These are phyloP conservation scores for Agrocybe pediades DNA, from an alignment of 768 basidiomycete species.

Conservation along the genomic window DNA sequence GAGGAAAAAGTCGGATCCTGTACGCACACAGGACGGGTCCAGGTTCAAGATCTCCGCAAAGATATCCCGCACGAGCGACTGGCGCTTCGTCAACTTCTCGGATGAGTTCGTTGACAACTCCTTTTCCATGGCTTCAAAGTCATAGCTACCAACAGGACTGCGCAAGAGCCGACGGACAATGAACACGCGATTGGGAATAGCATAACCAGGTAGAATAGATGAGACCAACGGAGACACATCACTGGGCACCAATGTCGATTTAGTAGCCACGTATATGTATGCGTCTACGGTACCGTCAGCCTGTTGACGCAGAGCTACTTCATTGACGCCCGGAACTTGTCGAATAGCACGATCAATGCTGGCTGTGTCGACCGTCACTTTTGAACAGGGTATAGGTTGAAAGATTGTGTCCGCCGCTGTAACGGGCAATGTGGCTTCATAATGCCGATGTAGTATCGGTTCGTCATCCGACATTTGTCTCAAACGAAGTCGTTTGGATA, in stretches of 20 bases:
- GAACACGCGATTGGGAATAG: slow-evolving; percentile 37
- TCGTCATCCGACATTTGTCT: slow-evolving; percentile 34
- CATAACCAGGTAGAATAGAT: slow-evolving; percentile 37
- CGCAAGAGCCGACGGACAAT: slow-evolving; percentile 27
- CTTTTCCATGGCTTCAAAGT: slow-evolving; percentile 33
- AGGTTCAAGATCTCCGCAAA: slow-evolving; percentile 34
- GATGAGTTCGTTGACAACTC: slow-evolving; percentile 22
- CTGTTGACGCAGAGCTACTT: slow-evolving; percentile 34
- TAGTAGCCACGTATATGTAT: slow-evolving; percentile 33
- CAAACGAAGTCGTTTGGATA: slow-evolving; percentile 41
- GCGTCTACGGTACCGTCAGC: slow-evolving; percentile 37
- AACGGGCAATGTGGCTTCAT: slow-evolving; percentile 35
- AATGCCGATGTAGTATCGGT: slow-evolving; percentile 39
- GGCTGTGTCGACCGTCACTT: slow-evolving; percentile 30
- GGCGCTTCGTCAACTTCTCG: slow-evolving; percentile 29
- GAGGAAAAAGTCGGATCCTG: slow-evolving; percentile 43
- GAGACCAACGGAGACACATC: slow-evolving; percentile 24
- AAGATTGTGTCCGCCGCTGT: slow-evolving; percentile 31
- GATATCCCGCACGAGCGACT: slow-evolving; percentile 36
- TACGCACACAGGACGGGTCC: slow-evolving; percentile 28
- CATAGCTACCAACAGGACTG: slow-evolving; percentile 23
- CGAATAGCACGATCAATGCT: slow-evolving; percentile 28
- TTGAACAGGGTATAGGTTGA: slow-evolving; percentile 37
- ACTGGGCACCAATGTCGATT: slow-evolving; percentile 17
- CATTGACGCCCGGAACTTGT: slow-evolving; percentile 29